Evolutionary conservation across 2,329 filamentous ascomycete species (phyloP).

Genomic region (Cercospora janseana): DNA sequence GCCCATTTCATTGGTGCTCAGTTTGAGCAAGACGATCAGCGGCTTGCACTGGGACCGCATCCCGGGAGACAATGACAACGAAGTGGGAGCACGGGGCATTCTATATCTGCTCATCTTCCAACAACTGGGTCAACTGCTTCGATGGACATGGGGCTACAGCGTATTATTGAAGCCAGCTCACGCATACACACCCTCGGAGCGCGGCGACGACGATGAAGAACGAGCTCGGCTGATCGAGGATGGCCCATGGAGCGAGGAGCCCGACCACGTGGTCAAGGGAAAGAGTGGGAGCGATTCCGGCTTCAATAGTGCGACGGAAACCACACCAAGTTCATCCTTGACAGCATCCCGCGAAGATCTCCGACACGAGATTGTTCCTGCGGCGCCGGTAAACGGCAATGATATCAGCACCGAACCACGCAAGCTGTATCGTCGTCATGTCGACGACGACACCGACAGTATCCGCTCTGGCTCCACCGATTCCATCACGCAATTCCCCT

Average conservation of each 20-base stretch:
- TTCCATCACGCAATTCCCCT: conserved; percentile 53
- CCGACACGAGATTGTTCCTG: conserved; percentile 31
- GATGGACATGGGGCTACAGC: conserved; percentile 98
- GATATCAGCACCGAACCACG: conserved; percentile 41
- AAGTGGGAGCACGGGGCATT: conserved; percentile 90
- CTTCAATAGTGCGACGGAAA: conserved; percentile 47
- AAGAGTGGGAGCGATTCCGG: conserved; percentile 41
- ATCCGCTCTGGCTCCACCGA: conserved; percentile 44
- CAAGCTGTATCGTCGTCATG: conserved; percentile 37
- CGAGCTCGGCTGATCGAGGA: conserved; percentile 43
- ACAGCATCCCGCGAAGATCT: conserved; percentile 16
- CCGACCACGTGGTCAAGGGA: conserved; percentile 29
- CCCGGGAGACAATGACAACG: conserved; percentile 88
- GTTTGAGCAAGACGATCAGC: conserved; percentile 84
- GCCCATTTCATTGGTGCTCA: conserved; percentile 92
- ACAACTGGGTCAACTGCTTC: conserved; percentile 88
- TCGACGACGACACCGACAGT: conserved; percentile 19
- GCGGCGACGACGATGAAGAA: conserved; percentile 53
- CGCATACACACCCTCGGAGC: conserved; percentile 64
- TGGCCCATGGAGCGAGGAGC: conserved; percentile 57
- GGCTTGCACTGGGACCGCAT: conserved; percentile 93
- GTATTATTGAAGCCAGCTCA: conserved; percentile 84
- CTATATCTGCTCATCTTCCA: conserved; percentile 96
- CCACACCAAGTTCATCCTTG: conserved; percentile 40
- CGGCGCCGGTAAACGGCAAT: conserved; percentile 52